A percentile compares a stretch with the other conserved stretches of the same genome.
Conservation (phyloP, 2,329 filamentous ascomycete species). For the Teratosphaeria zuluensis region DNA sequence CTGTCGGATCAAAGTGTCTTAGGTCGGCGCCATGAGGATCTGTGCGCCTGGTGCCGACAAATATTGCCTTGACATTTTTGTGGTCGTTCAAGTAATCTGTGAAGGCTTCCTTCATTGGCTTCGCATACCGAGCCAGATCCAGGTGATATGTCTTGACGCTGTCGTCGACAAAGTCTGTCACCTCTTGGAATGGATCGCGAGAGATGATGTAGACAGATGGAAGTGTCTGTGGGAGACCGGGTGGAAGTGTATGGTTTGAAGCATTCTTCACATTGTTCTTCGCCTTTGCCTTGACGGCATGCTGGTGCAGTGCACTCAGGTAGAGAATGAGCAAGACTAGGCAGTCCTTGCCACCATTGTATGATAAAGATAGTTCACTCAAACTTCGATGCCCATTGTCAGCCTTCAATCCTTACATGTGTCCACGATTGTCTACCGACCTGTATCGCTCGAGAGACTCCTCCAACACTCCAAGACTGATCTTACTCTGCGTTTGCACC, state of each 20-base stretch:
- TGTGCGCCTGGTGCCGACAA: slow-evolving; percentile 80
- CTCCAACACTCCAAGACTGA: slow-evolving; percentile 62
- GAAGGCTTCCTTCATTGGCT: slow-evolving; percentile 75
- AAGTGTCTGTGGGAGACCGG: slow-evolving; percentile 42
- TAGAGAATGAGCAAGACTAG: slow-evolving; percentile 84
- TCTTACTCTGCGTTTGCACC: slow-evolving; percentile 65
- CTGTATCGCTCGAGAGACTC: slow-evolving; percentile 67
- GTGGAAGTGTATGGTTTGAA: slow-evolving; percentile 7
- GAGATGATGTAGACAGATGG: slow-evolving; percentile 87
- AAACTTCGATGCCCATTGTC: slow-evolving; percentile 40
- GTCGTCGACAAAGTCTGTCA: slow-evolving; percentile 69
- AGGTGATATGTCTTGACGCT: slow-evolving; percentile 64
- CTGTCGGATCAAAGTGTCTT: slow-evolving; percentile 77
- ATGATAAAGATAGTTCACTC: slow-evolving; percentile 75
- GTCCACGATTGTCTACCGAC: slow-evolving; percentile 37
- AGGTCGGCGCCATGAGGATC: slow-evolving; percentile 79
- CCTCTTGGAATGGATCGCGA: slow-evolving; percentile 70
- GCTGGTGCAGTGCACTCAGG: slow-evolving; percentile 52
- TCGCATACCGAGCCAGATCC: slow-evolving; percentile 60
- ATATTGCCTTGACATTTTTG: slow-evolving; percentile 61
- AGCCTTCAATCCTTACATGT: not conserved
- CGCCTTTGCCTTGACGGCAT: slow-evolving; percentile 6
- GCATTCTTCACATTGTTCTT: slow-evolving; percentile 12
- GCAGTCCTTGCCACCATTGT: slow-evolving; percentile 97
- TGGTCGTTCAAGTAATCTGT: slow-evolving; percentile 61